phyloP scores from a whole-genome alignment of 2,329 filamentous ascomycete species.

The Aureobasidium sp. region DNA sequence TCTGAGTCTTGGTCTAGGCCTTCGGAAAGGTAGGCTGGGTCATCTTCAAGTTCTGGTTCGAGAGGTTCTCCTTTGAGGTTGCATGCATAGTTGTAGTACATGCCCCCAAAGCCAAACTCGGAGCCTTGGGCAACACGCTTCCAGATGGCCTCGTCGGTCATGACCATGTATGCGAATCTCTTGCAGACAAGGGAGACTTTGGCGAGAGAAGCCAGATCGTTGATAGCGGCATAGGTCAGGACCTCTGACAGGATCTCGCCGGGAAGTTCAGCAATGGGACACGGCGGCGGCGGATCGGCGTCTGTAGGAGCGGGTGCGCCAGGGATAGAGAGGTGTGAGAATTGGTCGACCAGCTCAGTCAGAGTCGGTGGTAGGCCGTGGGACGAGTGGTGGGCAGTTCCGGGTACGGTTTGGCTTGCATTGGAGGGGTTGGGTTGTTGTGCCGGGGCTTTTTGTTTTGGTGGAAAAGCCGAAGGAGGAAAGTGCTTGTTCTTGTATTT shows the following conservation, averaged over 20 bases:
- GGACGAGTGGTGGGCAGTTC: constrained; percentile 49
- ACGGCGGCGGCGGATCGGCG: constrained; percentile 65
- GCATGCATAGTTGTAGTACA: constrained; percentile 73
- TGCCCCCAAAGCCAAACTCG: constrained; percentile 71
- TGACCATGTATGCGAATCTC: constrained; percentile 74
- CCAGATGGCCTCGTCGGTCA: constrained; percentile 82
- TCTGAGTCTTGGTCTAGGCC: neutral
- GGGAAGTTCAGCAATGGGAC: constrained; percentile 69
- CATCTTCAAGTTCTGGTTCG: constrained; percentile 20
- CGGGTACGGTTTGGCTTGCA: constrained; percentile 45
- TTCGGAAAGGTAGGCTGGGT: constrained; percentile 7
- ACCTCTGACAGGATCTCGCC: constrained; percentile 81
- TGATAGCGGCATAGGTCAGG: constrained; percentile 61
- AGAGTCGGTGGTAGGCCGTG: constrained; percentile 51
- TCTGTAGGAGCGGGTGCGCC: constrained; percentile 62
- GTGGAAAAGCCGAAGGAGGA: constrained; percentile 51
- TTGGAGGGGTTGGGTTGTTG: constrained; percentile 41
- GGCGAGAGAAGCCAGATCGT: constrained; percentile 70
- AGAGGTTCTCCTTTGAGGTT: constrained; percentile 46
- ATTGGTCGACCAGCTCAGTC: constrained; percentile 65
- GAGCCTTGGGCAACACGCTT: constrained; percentile 62
- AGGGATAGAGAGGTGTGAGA: constrained; percentile 63
- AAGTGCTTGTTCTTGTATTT: constrained; percentile 90
- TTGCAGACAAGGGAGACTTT: constrained; percentile 78
- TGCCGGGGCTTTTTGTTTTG: constrained; percentile 33